A percentile compares a stretch with the other conserved stretches of the same genome.
Evolutionary conservation across 1,284 basidiomycete species (phyloP).

Genomic region (Rhodotorula sp.): DNA sequence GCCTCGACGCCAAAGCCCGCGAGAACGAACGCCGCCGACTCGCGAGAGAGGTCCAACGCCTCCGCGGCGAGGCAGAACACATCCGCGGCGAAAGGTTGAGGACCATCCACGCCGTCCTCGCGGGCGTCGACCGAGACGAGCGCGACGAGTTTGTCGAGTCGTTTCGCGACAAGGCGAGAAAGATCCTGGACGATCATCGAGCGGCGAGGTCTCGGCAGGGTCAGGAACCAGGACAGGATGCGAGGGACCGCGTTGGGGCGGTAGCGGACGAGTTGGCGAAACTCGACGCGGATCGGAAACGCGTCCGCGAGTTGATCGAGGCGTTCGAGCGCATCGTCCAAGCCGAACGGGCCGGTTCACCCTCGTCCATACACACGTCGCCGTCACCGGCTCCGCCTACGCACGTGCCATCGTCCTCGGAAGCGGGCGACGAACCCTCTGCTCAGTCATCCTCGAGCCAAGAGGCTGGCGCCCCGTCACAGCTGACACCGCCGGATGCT

Average conservation of each 20-base stretch:
- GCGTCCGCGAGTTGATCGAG: neutral
- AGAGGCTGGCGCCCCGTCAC: too few species aligned
- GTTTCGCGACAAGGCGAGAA: conserved; percentile 1
- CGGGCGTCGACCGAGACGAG: neutral
- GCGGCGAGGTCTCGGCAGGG: too few species aligned
- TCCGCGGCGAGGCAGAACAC: conserved; percentile 21
- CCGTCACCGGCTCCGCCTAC: too few species aligned
- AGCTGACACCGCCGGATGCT: too few species aligned
- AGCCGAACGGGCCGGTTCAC: too few species aligned
- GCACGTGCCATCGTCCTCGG: too few species aligned
- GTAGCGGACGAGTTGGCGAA: neutral
- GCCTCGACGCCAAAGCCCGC: conserved; percentile 21
- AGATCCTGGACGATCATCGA: neutral
- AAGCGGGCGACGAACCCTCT: too few species aligned
- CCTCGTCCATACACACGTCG: too few species aligned
- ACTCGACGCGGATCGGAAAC: neutral
- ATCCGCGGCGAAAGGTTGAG: conserved; percentile 12
- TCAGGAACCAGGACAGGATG: too few species aligned
- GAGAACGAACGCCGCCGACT: conserved; percentile 17
- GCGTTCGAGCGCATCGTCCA: neutral
- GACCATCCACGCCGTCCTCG: conserved; percentile 6
- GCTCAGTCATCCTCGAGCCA: too few species aligned
- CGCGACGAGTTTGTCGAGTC: neutral
- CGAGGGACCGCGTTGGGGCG: neutral
- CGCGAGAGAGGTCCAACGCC: conserved; percentile 11